Percentiles rank a stretch among this genome's conserved stretches.
Evolutionary conservation across 495 filamentous ascomycete genomes (phyloP).

Genomic region (Hypoxylon subgilvum): DNA sequence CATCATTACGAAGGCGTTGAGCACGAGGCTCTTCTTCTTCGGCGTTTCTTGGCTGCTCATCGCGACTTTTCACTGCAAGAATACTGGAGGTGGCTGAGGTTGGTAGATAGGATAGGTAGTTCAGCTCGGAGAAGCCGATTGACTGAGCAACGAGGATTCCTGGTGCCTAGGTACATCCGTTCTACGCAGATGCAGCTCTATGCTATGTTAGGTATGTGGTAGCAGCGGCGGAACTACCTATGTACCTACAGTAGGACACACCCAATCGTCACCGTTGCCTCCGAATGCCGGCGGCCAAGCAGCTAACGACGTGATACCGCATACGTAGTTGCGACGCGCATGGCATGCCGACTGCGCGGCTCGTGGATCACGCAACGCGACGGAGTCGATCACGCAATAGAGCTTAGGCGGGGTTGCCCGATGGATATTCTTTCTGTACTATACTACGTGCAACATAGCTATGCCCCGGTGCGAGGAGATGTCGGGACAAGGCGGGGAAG

Average conservation of each 20-base stretch:
- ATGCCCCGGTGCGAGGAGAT: conserved; percentile 12
- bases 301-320: not conserved
- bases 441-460: not conserved
- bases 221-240: too few relatives aligned
- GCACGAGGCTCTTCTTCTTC: conserved; percentile 67
- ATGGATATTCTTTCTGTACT: conserved; percentile 2
- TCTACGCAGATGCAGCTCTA: too few relatives aligned
- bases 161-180: too few relatives aligned
- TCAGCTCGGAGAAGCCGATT: too few relatives aligned
- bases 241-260: not conserved
- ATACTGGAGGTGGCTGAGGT: too few relatives aligned
- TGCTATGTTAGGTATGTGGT: too few relatives aligned
- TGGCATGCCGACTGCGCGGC: too few relatives aligned
- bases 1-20: conserved; percentile 71
- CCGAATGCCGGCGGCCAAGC: conserved; percentile 16
- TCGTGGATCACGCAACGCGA: conserved; percentile 30
- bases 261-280: conserved; percentile 7
- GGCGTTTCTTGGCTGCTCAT: conserved; percentile 16
- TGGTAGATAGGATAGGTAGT: too few relatives aligned
- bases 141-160: too few relatives aligned
- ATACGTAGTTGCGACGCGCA: not conserved
- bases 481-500: conserved; percentile 14
- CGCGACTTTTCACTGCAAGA: too few relatives aligned
- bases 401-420: conserved; percentile 17
- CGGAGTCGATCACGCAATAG: conserved; percentile 30